Evolutionary conservation across 176 grass and related monocot species (phyloP).

Genomic region (Thalia dealbata): DNA sequence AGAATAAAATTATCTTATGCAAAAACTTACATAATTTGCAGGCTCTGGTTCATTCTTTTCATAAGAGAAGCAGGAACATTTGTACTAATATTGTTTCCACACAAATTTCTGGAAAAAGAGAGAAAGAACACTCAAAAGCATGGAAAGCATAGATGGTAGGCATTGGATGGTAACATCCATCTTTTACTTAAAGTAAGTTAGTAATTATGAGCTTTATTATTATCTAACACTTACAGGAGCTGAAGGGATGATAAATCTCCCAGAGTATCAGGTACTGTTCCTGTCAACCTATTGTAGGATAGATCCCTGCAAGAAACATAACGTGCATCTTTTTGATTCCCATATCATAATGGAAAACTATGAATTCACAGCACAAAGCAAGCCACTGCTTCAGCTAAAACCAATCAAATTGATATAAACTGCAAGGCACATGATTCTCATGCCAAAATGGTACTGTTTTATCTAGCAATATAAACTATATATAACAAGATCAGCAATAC

Average conservation of each 20-base stretch:
- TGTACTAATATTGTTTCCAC: too few relatives aligned
- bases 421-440: neutral
- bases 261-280: slow-evolving; percentile 38
- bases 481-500: too few relatives aligned
- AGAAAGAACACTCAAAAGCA: slow-evolving; percentile 1
- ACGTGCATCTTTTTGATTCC: neutral
- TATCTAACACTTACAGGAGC: slow-evolving; percentile 35
- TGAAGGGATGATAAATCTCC: slow-evolving; percentile 27
- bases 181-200: too few relatives aligned
- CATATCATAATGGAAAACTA: too few relatives aligned
- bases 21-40: neutral
- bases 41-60: neutral
- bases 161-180: too few relatives aligned
- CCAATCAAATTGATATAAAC: neutral
- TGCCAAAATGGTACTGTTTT: neutral
- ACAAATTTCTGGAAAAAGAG: neutral
- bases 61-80: too few relatives aligned
- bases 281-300: slow-evolving; percentile 54
- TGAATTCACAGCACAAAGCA: too few relatives aligned
- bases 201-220: too few relatives aligned
- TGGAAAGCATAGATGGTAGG: too few relatives aligned
- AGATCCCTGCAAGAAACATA: slow-evolving; percentile 32
- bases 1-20: neutral
- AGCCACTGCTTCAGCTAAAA: too few relatives aligned
- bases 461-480: too few relatives aligned